Evolutionary conservation across 768 basidiomycete species (phyloP).

Genomic region (Lentinula detonsa): DNA sequence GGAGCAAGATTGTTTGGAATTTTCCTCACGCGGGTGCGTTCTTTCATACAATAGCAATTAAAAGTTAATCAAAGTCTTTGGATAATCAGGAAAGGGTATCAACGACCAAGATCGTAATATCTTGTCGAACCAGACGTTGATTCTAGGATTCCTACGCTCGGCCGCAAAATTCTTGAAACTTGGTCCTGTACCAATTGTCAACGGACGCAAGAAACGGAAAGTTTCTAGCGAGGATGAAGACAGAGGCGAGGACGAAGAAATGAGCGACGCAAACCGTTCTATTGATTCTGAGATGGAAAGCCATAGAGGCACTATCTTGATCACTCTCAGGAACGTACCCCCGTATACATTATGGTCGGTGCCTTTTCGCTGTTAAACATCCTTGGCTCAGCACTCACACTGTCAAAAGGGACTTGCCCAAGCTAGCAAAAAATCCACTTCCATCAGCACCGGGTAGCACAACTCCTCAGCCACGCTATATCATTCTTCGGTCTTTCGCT

Average conservation of each 20-base stretch:
- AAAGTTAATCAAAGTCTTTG: background rate
- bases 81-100: constrained; percentile 69
- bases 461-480: constrained; percentile 61
- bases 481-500: constrained; percentile 68
- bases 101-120: constrained; percentile 93
- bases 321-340: constrained; percentile 79
- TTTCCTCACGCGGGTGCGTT: constrained; percentile 83
- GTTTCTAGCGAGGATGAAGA: constrained; percentile 38
- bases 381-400: background rate
- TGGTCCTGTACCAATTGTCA: constrained; percentile 48
- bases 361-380: constrained; percentile 1
- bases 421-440: constrained; percentile 71
- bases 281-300: constrained; percentile 9
- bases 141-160: constrained; percentile 78
- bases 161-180: constrained; percentile 51
- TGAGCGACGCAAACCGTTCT: constrained; percentile 15
- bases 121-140: constrained; percentile 76
- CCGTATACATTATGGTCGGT: constrained; percentile 86
- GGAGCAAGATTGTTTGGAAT: constrained; percentile 88
- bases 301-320: constrained; percentile 65
- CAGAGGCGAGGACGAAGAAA: constrained; percentile 28
- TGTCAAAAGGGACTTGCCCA: constrained; percentile 61
- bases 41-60: constrained; percentile 3
- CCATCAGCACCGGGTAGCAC: constrained; percentile 37
- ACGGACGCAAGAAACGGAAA: constrained; percentile 37